A percentile compares a stretch with the other conserved stretches of the same genome.
Evolutionary conservation across 768 basidiomycete genomes (phyloP).

Genomic region (Agrocybe praecox): DNA sequence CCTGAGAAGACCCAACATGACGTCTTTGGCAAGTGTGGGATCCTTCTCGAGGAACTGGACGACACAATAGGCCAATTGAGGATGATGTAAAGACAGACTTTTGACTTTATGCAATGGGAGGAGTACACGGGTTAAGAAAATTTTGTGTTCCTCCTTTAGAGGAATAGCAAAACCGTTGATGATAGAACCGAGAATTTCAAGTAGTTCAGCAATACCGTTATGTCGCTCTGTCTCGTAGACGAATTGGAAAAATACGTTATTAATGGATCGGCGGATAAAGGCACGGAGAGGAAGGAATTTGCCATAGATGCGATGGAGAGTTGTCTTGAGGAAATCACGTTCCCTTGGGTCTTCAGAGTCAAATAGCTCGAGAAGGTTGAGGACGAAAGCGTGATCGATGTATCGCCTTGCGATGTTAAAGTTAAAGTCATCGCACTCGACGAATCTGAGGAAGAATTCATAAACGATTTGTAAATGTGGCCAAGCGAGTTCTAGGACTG

Average conservation of each 20-base stretch:
- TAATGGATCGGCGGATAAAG: conserved; percentile 98
- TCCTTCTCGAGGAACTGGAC: conserved; percentile 99
- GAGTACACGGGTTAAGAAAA: conserved; percentile 90
- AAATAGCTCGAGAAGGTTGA: conserved; percentile 96
- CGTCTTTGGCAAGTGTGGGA: conserved; percentile 87
- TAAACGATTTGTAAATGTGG: conserved; percentile 99
- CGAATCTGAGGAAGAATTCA: conserved; percentile 99
- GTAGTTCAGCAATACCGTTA: conserved; percentile 97
- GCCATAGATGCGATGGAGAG: conserved; percentile 97
- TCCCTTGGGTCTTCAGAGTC: conserved; percentile 99
- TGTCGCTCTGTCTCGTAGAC: conserved; percentile 98
- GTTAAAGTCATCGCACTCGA: conserved; percentile 98
- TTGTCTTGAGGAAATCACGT: conserved; percentile 99
- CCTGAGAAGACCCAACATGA: conserved; percentile 93
- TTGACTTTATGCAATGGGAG: conserved; percentile 98
- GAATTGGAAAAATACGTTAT: conserved; percentile 99
- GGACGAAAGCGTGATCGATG: conserved; percentile 94
- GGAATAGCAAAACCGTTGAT: conserved; percentile 99
- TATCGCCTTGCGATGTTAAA: conserved; percentile 97
- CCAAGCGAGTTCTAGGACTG: conserved; percentile 98
- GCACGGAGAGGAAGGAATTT: conserved; percentile 99
- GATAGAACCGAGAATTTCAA: conserved; percentile 98
- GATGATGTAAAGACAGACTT: conserved; percentile 96
- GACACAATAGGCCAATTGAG: conserved; percentile 98
- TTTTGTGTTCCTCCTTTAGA: conserved; percentile 99